Conservation (phyloP, 352 stramenopile species). For the Globisporangium alternatum region DNA sequence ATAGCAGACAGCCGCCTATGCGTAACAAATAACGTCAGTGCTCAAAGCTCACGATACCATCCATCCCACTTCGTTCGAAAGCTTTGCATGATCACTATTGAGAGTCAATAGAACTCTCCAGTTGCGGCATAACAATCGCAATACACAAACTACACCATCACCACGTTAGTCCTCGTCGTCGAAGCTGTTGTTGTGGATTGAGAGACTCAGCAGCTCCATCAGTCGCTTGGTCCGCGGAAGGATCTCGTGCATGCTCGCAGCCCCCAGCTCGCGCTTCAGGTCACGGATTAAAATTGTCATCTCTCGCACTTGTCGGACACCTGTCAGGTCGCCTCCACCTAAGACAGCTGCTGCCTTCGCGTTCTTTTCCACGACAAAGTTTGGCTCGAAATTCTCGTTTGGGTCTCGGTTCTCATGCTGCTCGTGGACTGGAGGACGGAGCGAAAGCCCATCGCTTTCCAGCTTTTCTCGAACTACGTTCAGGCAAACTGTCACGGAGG, state of each 20-base stretch:
- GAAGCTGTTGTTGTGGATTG: conserved; percentile 39
- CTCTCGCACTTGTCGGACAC: conserved; percentile 67
- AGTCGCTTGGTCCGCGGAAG: conserved; percentile 69
- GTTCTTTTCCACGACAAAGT: conserved; percentile 66
- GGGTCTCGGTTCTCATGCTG: conserved; percentile 1
- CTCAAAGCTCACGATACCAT: background rate
- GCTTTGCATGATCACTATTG: background rate
- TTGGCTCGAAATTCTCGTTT: conserved; percentile 22
- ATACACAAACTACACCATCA: background rate
- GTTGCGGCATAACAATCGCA: background rate
- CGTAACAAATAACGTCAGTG: background rate
- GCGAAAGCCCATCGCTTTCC: conserved; percentile 18
- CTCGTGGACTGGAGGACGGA: background rate
- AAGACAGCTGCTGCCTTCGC: background rate
- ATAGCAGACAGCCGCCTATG: background rate
- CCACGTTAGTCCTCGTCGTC: conserved; percentile 17
- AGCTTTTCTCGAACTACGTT: conserved; percentile 43
- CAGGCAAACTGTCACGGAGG: conserved; percentile 47
- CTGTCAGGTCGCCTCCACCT: conserved; percentile 34
- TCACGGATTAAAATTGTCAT: conserved; percentile 71
- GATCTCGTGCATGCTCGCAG: conserved; percentile 70
- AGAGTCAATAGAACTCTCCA: no score
- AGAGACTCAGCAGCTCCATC: conserved; percentile 81
- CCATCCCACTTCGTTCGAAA: background rate
- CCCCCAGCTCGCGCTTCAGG: conserved; percentile 76